These are phyloP conservation scores for Calophaca sinica DNA, from an alignment of 306 rosid species.

Conservation along the genomic window DNA sequence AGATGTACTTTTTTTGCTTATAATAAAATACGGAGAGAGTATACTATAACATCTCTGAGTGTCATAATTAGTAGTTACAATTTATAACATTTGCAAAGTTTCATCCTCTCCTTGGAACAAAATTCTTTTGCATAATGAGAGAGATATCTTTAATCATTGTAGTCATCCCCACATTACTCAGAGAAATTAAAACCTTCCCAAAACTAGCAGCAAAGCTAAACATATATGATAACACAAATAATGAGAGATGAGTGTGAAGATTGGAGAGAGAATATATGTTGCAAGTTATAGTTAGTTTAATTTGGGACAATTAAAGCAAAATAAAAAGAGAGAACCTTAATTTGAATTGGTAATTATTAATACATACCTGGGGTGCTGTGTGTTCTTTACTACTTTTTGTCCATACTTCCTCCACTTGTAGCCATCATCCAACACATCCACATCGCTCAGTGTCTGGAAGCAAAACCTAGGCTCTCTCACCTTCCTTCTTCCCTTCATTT, in stretches of 20 bases:
- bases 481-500: constrained; percentile 85
- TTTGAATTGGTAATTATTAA: no score
- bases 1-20: no score
- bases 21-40: no score
- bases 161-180: constrained; percentile 39
- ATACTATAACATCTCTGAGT: no score
- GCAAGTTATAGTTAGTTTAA: not conserved
- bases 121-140: constrained; percentile 3
- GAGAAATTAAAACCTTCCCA: constrained; percentile 38
- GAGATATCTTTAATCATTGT: constrained; percentile 35
- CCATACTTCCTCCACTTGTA: constrained; percentile 99
- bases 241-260: constrained; percentile 44
- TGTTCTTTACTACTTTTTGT: constrained; percentile 98
- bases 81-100: not conserved
- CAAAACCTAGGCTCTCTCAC: constrained; percentile 99
- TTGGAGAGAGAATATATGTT: constrained; percentile 42
- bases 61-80: no score
- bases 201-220: constrained; percentile 39
- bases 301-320: constrained; percentile 33
- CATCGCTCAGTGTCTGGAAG: constrained; percentile 97
- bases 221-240: constrained; percentile 49
- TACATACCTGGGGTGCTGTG: constrained; percentile 91
- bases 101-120: constrained; percentile 20
- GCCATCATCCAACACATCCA: constrained; percentile 98
- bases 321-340: not conserved